phyloP scores from a whole-genome alignment of 2,329 filamentous ascomycete genomes.

The Teratosphaeria epicoccoides region DNA sequence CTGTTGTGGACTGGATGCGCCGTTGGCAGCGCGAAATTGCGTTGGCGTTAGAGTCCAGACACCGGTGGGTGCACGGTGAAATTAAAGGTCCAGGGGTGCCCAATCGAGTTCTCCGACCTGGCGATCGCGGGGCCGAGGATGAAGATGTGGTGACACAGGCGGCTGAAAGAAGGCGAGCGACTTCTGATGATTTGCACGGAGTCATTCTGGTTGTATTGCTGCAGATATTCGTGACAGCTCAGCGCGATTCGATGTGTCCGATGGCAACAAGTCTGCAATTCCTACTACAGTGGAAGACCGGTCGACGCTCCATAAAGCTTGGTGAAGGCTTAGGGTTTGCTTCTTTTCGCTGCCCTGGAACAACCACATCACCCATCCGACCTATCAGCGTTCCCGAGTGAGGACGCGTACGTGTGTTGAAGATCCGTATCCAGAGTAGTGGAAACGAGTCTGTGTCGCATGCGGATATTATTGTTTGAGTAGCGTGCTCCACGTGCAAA shows the following conservation, averaged over 20 bases:
- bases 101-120: background rate
- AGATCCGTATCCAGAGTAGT: background rate
- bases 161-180: background rate
- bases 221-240: background rate
- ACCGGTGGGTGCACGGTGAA: constrained; percentile 1
- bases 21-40: constrained; percentile 2
- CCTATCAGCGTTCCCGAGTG: background rate
- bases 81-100: background rate
- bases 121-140: background rate
- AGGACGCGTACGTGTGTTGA: background rate
- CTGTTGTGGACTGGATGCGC: background rate
- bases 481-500: background rate
- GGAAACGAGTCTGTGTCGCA: background rate
- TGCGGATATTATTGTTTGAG: background rate
- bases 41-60: constrained; percentile 1
- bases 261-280: background rate
- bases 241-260: background rate
- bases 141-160: background rate
- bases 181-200: background rate
- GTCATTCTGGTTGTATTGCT: background rate
- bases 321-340: background rate
- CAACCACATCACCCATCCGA: background rate
- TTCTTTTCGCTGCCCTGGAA: background rate
- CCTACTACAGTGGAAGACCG: background rate
- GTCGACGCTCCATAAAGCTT: too few relatives aligned